Evolutionary conservation across 192 early-diverging fungal genomes (phyloP), one percentile per base, ranked within the genome.

Genomic region (Coemansia sp.): DNA sequence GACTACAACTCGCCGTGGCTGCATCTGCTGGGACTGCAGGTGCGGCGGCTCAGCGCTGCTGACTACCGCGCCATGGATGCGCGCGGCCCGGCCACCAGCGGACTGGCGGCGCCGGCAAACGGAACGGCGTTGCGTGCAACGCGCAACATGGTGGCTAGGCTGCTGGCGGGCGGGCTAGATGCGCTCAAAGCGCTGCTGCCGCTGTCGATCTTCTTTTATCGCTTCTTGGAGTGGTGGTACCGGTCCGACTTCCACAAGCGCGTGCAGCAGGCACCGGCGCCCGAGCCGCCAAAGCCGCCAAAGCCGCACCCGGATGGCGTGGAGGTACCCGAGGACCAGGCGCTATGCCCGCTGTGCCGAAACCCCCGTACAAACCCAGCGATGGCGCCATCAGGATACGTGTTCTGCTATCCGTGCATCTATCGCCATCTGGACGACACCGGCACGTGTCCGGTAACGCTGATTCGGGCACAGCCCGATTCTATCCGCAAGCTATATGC

Each of bases 211-310:
- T 94, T 97, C 74, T 88, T 91, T 64, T 95, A 87, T 75, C 87
- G 87, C 50, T 97, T 97, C 63, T 63, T 94, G 50, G 94, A 95
- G 70, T 97, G 94, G 94, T 97, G 93, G 93, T 90, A 93, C 64
- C 79, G 85, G 23, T 87, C 87, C 10, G 90, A 92, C 53, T 92
- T 87, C 48, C 82, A 87, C 61, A 80, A 83, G 21, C 45, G 46
- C 20, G 45, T 60, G n/a, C 71, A 64, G 69, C 63, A 58, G 57
- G 50, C 54, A 56, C 82, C 81, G 4, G 64, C 81, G 17, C 85
- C 93, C 6, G 81, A 87, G 35, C 87, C 93, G 11, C 93, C 94
- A 2, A 79, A 81, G 54, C 79, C 82, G 22, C 67, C 88, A 9
- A 72, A 78, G 80, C 91, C 90, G 17, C 84, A 93, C 49, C 75